A percentile compares a stretch with the other conserved stretches of the same genome.
These are phyloP conservation scores for Tuber borchii DNA, from an alignment of 495 filamentous ascomycete genomes.

Conservation along the genomic window DNA sequence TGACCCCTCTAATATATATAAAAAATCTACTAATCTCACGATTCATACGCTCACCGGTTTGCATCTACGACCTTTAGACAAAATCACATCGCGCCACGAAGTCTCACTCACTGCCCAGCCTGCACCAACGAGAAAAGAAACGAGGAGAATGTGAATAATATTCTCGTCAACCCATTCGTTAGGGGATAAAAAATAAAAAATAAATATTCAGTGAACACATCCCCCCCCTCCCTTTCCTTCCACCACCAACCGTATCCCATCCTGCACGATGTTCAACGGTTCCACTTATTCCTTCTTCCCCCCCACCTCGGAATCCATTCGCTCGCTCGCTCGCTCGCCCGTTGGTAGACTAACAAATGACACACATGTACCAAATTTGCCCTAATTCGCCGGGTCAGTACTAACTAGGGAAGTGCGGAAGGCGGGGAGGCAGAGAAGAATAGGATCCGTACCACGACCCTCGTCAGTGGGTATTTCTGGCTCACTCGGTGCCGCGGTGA, in stretches of 20 bases:
- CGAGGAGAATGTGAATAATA: neutral
- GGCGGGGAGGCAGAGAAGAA: neutral
- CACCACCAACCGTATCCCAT: neutral
- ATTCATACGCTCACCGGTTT: neutral
- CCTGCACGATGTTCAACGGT: slow-evolving; percentile 1
- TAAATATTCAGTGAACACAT: neutral
- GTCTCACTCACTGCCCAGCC: neutral
- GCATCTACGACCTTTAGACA: neutral
- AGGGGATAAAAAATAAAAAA: neutral
- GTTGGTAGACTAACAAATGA: neutral
- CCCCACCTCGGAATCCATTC: neutral
- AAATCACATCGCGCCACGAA: neutral
- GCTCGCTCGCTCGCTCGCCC: neutral
- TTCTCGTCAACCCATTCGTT: neutral
- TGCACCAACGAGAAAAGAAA: neutral
- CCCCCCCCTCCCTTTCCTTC: neutral
- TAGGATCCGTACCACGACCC: neutral
- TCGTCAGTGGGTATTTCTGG: neutral
- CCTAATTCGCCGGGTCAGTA: neutral
- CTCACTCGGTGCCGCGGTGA: neutral
- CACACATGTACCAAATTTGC: neutral
- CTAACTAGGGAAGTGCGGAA: neutral
- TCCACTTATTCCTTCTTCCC: neutral
- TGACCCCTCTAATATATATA: too few species aligned
- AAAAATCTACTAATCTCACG: neutral